Percentiles rank a stretch among this genome's conserved stretches.
These are phyloP conservation scores for Vicia villosa DNA, from an alignment of 306 rosid species.

Conservation along the genomic window DNA sequence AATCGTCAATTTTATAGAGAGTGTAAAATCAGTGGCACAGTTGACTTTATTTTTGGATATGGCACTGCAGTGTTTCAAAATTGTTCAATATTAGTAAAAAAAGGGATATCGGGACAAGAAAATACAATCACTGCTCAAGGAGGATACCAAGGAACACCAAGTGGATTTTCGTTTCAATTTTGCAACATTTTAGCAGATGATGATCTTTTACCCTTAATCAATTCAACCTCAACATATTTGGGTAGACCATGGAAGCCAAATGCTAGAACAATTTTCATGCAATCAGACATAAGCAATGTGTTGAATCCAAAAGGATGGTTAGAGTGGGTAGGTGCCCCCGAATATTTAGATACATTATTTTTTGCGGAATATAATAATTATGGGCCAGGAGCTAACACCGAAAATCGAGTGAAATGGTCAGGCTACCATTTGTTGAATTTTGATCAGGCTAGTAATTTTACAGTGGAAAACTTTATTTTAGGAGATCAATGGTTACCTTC, in stretches of 20 bases:
- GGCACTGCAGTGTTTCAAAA: conserved; percentile 65
- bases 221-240: not conserved
- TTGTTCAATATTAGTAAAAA: conserved; percentile 30
- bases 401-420: not conserved
- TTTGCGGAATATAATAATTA: not conserved
- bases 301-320: not conserved
- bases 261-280: not conserved
- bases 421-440: not conserved
- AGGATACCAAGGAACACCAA: not conserved
- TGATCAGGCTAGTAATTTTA: not conserved
- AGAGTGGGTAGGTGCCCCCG: not conserved
- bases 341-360: not conserved
- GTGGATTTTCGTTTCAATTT: not conserved
- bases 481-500: not conserved
- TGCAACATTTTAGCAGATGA: not conserved
- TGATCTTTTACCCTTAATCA: not conserved
- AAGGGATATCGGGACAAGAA: conserved; percentile 60
- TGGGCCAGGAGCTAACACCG: not conserved
- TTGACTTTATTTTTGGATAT: conserved; percentile 79
- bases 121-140: conserved; percentile 67
- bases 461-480: not conserved
- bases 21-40: conserved; percentile 68
- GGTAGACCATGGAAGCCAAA: not conserved
- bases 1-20: conserved; percentile 79
- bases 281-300: not conserved